Evolutionary conservation across 768 basidiomycete genomes (phyloP), one percentile per base, ranked within the genome.

Genomic region (Tricholoma hemisulphureum): DNA sequence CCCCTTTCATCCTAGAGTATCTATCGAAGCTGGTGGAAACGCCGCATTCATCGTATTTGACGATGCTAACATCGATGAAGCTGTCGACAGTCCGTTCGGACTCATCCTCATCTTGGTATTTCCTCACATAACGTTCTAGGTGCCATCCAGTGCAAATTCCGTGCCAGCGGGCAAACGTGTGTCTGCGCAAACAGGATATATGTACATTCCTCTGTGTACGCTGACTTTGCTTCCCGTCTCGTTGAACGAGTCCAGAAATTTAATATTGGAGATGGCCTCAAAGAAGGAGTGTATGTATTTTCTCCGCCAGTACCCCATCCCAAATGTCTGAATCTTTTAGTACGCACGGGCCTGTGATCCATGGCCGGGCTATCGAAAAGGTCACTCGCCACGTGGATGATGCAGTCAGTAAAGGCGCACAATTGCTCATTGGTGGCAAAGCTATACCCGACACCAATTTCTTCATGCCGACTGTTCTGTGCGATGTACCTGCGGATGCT

Each of bases 1-100:
- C 18, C 23, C 57, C n/a, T 35, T 21, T 32, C 51, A 16, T 41
- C 62, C n/a, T 53, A 80, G 77, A 58, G 71, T 79, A 77, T 93
- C 93, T 2, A 72, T 94, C 34, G 94, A 96, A 74, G 91, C 94
- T 26, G 93, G 95, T 13, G 96, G 97, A 26, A 98, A 98, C 63
- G 86, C 95, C 0, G 91, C 96, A 0, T 95, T 99, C 72, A 97
- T 98, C 63, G 91, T 99, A 6, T 98, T 99, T 69, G 91, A 94
- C 61, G 97, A 98, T 67, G 96, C 95, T 0, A 88, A 98, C 69
- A 81, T 99, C 52, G 91, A 94, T 50, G 86, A 88, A 56, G 97
- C 97, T 26, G 93, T 99, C 6, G 85, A 87, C 62, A 91, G 95
- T 83, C 69, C 58, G 59, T 68, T 61, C 4, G 56, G 58, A 53